Evolutionary conservation across 768 basidiomycete species (phyloP).

Genomic region (Serendipita sp.): DNA sequence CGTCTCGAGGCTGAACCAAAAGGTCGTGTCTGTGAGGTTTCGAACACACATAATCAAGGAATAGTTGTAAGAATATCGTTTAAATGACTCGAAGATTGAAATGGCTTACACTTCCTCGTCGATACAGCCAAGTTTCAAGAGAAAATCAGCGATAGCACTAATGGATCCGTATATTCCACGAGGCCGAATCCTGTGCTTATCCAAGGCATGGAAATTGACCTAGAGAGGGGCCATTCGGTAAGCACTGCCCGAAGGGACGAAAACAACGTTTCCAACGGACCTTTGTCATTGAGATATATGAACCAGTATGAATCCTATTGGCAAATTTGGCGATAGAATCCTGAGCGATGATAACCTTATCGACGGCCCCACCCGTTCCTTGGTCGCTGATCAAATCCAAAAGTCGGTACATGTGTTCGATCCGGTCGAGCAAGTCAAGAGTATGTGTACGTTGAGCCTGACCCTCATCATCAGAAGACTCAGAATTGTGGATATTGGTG

Average conservation of each 20-base stretch:
- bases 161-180: slow-evolving; percentile 43
- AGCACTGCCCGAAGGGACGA: not conserved
- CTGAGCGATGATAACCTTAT: slow-evolving; percentile 47
- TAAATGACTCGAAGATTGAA: not conserved
- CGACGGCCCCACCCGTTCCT: slow-evolving; percentile 26
- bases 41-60: not conserved
- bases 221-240: not conserved
- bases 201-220: slow-evolving; percentile 38
- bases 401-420: slow-evolving; percentile 35
- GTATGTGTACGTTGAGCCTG: not conserved
- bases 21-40: slow-evolving; percentile 10
- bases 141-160: slow-evolving; percentile 30
- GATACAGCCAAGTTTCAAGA: slow-evolving; percentile 23
- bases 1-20: slow-evolving; percentile 12
- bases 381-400: slow-evolving; percentile 37
- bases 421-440: slow-evolving; percentile 8
- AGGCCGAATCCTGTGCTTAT: slow-evolving; percentile 29
- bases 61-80: not conserved
- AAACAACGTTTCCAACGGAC: not conserved
- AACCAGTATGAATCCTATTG: slow-evolving; percentile 32
- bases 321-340: slow-evolving; percentile 32
- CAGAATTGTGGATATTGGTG: not conserved
- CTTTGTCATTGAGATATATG: slow-evolving; percentile 37
- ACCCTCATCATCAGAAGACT: not conserved
- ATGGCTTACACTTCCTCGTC: slow-evolving; percentile 25